These are phyloP conservation scores for Globisporangium ultimum DNA, from an alignment of 352 stramenopile genomes.

Conservation along the genomic window DNA sequence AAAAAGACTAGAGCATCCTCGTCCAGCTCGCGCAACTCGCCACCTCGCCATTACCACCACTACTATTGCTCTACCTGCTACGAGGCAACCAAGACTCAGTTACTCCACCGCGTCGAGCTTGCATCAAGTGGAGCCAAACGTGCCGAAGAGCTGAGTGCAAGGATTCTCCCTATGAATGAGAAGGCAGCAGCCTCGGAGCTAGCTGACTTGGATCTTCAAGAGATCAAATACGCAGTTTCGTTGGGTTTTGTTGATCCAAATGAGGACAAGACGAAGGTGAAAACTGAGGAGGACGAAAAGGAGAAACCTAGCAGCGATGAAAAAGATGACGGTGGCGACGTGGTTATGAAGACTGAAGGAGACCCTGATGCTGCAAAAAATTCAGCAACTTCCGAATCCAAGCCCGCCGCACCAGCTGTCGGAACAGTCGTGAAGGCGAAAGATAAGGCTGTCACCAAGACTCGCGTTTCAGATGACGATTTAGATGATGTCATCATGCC, in stretches of 20 bases:
- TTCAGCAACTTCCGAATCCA: background rate
- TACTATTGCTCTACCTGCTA: slow-evolving; percentile 76
- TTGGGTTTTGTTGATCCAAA: slow-evolving; percentile 58
- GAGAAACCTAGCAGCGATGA: background rate
- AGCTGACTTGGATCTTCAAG: slow-evolving; percentile 72
- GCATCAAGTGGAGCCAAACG: slow-evolving; percentile 61
- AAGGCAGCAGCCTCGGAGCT: slow-evolving; percentile 55
- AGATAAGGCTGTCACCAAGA: slow-evolving; percentile 18
- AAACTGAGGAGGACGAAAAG: slow-evolving; percentile 15
- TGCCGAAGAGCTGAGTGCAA: slow-evolving; percentile 57
- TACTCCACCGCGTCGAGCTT: slow-evolving; percentile 72
- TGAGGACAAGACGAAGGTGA: slow-evolving; percentile 16
- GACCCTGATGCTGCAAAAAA: background rate
- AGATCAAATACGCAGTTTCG: slow-evolving; percentile 70
- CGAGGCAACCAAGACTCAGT: slow-evolving; percentile 69
- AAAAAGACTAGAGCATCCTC: slow-evolving; percentile 74
- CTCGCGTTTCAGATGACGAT: slow-evolving; percentile 34
- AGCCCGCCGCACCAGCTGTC: background rate
- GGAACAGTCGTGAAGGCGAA: slow-evolving; percentile 9
- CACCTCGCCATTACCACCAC: slow-evolving; percentile 79
- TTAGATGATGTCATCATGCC: slow-evolving; percentile 94
- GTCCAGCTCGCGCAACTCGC: slow-evolving; percentile 56
- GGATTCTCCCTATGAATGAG: slow-evolving; percentile 60
- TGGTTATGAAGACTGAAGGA: slow-evolving; percentile 13
- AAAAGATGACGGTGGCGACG: slow-evolving; percentile 14